Percentiles rank a stretch among this genome's conserved stretches.
Conservation (phyloP, 2,329 filamentous ascomycete genomes). For the Epichloe gansuensis region DNA sequence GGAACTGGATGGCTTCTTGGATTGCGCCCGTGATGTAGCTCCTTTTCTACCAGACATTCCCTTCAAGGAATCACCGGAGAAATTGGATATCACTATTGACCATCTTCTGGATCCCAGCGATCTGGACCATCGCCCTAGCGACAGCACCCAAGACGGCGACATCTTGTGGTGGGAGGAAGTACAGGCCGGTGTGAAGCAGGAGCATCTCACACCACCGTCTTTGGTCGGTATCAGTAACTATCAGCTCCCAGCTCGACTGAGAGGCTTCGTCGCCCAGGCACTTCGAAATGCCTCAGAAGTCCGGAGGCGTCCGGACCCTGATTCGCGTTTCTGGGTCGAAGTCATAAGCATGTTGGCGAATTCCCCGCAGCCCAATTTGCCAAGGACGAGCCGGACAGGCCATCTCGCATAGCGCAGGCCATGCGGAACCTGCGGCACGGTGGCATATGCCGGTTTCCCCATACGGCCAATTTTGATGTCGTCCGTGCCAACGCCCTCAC, state of each 20-base stretch:
- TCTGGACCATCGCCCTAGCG: conserved; percentile 1
- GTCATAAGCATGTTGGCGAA: conserved; percentile 5
- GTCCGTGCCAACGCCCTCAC: conserved; percentile 7
- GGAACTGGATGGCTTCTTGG: conserved; percentile 7
- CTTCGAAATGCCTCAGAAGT: background rate
- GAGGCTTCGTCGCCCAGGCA: conserved; percentile 2
- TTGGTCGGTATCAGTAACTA: conserved; percentile 2
- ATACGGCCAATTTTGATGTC: conserved; percentile 6
- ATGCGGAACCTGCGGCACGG: conserved; percentile 5
- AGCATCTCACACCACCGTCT: conserved; percentile 3
- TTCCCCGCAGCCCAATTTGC: background rate
- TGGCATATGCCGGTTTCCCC: conserved; percentile 4
- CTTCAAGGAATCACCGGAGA: conserved; percentile 6
- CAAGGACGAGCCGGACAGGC: background rate
- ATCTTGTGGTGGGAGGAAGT: conserved; percentile 1
- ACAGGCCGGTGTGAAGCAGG: conserved; percentile 1
- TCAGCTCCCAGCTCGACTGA: background rate
- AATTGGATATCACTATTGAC: conserved; percentile 6
- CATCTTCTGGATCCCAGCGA: conserved; percentile 4
- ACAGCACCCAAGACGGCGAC: background rate
- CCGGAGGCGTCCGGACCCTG: background rate
- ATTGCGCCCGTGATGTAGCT: conserved; percentile 3
- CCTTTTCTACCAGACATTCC: conserved; percentile 5
- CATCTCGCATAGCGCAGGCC: conserved; percentile 4
- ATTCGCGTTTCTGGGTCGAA: background rate